Percentiles rank a stretch among this genome's conserved stretches.
These are phyloP conservation scores for Avena insularis DNA, from an alignment of 176 grass and related monocot genomes.

Conservation along the genomic window DNA sequence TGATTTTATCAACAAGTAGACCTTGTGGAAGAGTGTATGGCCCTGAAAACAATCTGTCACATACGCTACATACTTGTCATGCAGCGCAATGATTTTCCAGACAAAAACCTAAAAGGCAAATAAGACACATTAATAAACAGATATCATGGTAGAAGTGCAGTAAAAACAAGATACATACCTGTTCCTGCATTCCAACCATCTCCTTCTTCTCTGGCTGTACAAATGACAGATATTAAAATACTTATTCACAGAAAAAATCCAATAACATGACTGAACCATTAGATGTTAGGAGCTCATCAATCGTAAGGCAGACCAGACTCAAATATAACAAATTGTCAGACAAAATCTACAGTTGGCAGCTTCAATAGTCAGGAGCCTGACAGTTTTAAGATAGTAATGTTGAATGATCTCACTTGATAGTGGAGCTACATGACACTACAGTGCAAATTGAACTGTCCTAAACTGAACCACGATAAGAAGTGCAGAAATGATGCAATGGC, in stretches of 20 bases:
- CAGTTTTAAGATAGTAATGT: constrained; percentile 11
- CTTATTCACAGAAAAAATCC: neutral
- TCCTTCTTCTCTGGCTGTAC: constrained; percentile 88
- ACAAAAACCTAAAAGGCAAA: constrained; percentile 78
- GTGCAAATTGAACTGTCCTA: neutral
- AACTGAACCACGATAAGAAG: neutral
- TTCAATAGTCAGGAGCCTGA: neutral
- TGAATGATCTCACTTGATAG: neutral
- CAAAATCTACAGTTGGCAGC: neutral
- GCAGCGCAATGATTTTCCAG: constrained; percentile 95
- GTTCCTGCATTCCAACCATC: constrained; percentile 84
- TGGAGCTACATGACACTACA: neutral
- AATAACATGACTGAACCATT: constrained; percentile 1
- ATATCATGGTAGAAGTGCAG: neutral
- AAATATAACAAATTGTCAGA: neutral
- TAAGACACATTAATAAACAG: neutral
- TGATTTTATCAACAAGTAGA: constrained; percentile 19
- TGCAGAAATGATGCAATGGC: constrained; percentile 20
- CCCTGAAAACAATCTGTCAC: constrained; percentile 94
- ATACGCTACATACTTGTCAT: constrained; percentile 94
- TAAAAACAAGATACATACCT: constrained; percentile 58
- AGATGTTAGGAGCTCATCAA: neutral
- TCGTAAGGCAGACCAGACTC: neutral
- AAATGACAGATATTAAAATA: constrained; percentile 11
- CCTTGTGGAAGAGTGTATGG: constrained; percentile 98